Conservation (phyloP, 2,329 filamentous ascomycete genomes). For the Dactylellina parvicollis region DNA sequence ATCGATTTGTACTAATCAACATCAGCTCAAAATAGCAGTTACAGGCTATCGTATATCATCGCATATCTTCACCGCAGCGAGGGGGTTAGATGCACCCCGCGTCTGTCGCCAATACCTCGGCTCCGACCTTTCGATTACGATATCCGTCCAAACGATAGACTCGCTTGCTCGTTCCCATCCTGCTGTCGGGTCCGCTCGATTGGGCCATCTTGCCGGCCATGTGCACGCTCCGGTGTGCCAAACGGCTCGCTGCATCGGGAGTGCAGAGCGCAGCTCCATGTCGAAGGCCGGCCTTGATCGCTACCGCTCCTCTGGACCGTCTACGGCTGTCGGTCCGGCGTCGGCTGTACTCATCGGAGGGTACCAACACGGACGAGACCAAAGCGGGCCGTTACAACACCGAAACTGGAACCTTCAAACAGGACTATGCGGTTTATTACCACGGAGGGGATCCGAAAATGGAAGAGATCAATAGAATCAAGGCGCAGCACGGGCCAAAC, state of each 20-base stretch:
- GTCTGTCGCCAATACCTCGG: background rate
- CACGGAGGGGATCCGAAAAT: background rate
- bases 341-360: constrained; percentile 19
- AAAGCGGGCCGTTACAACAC: background rate
- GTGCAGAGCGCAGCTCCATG: background rate
- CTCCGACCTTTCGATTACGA: background rate
- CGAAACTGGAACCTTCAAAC: background rate
- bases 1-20: constrained; percentile 24
- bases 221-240: constrained; percentile 14
- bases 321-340: background rate
- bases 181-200: too few species aligned
- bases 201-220: too few species aligned
- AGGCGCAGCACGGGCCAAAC: background rate
- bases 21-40: constrained; percentile 34
- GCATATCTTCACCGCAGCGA: background rate
- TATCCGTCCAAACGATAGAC: constrained; percentile 3
- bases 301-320: background rate
- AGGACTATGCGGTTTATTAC: background rate
- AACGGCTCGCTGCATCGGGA: constrained; percentile 21
- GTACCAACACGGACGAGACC: background rate
- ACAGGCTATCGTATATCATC: constrained; percentile 32
- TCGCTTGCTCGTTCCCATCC: too few species aligned
- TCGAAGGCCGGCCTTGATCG: background rate
- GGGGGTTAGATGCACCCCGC: background rate
- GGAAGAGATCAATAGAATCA: background rate